Evolutionary conservation across 768 basidiomycete genomes (phyloP).

Genomic region (Lactarius deliciosus): DNA sequence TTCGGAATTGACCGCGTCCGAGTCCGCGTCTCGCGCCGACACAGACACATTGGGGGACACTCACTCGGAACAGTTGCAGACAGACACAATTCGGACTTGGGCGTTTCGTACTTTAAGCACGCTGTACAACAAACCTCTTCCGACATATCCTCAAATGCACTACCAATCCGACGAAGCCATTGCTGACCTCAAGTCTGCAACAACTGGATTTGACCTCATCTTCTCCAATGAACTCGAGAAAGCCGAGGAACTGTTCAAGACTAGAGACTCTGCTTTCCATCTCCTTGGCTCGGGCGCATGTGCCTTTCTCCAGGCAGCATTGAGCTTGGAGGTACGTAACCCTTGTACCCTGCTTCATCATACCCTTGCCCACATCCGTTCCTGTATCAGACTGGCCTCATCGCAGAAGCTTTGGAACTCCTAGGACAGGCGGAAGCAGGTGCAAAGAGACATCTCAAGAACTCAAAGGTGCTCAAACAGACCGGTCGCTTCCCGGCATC

Average conservation of each 20-base stretch:
- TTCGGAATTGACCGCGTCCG: no score
- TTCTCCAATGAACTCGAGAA: conserved; percentile 65
- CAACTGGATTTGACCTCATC: conserved; percentile 62
- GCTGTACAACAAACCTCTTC: not conserved
- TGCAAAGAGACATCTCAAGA: conserved; percentile 51
- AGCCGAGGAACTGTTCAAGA: conserved; percentile 52
- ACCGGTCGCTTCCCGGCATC: conserved; percentile 55
- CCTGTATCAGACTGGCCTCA: conserved; percentile 48
- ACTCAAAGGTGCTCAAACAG: conserved; percentile 37
- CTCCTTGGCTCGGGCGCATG: conserved; percentile 69
- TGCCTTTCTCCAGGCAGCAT: conserved; percentile 71
- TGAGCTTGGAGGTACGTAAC: conserved; percentile 69
- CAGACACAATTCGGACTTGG: not conserved
- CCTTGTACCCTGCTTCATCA: not conserved
- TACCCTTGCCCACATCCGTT: conserved; percentile 3
- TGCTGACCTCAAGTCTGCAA: conserved; percentile 39
- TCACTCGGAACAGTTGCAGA: not conserved
- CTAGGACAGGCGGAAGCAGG: conserved; percentile 61
- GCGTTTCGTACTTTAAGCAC: not conserved
- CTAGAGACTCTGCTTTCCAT: conserved; percentile 64
- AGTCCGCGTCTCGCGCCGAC: not conserved
- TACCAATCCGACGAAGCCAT: conserved; percentile 33
- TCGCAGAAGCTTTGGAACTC: conserved; percentile 59
- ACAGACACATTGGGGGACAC: not conserved
- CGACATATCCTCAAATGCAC: not conserved